phyloP scores from a whole-genome alignment of 2,329 filamentous ascomycete genomes.

The Penicillium digitatum region DNA sequence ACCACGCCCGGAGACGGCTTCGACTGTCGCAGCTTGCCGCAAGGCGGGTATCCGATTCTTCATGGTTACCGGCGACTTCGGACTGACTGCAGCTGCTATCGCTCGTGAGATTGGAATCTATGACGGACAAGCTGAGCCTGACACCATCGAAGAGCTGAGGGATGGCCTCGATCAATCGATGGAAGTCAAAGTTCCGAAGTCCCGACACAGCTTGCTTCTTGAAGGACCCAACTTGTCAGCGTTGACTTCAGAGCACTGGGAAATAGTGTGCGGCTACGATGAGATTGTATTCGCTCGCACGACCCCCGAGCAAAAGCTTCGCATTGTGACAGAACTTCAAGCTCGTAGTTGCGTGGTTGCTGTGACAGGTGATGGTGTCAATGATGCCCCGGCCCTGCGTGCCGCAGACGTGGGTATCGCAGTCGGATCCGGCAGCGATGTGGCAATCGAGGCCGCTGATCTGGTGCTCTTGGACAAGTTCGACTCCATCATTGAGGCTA shows the following conservation, averaged over 20 bases:
- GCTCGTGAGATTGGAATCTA: conserved; percentile 43
- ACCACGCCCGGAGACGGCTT: conserved; percentile 35
- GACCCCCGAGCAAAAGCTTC: conserved; percentile 43
- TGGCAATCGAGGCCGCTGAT: conserved; percentile 41
- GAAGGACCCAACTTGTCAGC: conserved; percentile 63
- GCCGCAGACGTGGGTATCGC: conserved; percentile 35
- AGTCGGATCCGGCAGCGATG: conserved; percentile 39
- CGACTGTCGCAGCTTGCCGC: conserved; percentile 36
- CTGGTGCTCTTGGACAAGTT: conserved; percentile 37
- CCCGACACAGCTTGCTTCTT: conserved; percentile 56
- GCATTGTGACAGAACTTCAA: conserved; percentile 43
- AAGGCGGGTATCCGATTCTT: conserved; percentile 41
- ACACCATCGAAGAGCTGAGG: conserved; percentile 54
- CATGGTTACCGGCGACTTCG: conserved; percentile 45
- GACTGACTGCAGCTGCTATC: conserved; percentile 41
- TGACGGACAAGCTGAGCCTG: conserved; percentile 47
- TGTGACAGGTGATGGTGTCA: conserved; percentile 39
- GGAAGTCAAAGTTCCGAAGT: conserved; percentile 20
- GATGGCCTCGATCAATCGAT: conserved; percentile 22
- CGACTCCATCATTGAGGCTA: conserved; percentile 34
- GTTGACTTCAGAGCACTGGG: conserved; percentile 66
- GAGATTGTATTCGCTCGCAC: conserved; percentile 49
- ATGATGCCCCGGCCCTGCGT: conserved; percentile 35
- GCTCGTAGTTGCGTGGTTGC: conserved; percentile 40
- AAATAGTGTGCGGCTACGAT: conserved; percentile 55